A percentile compares a stretch with the other conserved stretches of the same genome.
These are phyloP conservation scores for Tetrahymena malaccensis DNA, from an alignment of 73 alveolate species.

Conservation along the genomic window DNA sequence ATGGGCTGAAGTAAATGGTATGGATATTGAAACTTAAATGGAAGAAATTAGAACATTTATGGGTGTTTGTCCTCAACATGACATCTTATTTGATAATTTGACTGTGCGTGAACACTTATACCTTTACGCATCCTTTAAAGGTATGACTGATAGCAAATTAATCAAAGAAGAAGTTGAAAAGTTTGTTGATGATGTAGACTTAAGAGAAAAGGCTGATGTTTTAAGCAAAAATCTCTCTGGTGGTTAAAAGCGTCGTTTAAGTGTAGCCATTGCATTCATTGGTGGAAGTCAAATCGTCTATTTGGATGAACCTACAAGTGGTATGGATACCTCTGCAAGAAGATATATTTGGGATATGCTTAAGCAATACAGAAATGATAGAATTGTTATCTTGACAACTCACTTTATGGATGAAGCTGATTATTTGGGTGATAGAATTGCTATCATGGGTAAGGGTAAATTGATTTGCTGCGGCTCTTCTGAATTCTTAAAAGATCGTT, in stretches of 20 bases:
- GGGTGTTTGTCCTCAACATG: constrained; percentile 93
- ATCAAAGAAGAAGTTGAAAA: constrained; percentile 49
- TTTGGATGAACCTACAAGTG: constrained; percentile 87
- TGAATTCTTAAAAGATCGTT: constrained; percentile 52
- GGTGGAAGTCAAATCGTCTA: constrained; percentile 74
- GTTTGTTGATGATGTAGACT: constrained; percentile 57
- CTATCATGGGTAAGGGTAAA: constrained; percentile 62
- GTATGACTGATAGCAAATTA: constrained; percentile 23
- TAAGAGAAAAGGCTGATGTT: constrained; percentile 44
- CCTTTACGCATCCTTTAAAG: constrained; percentile 79
- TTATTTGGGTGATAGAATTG: constrained; percentile 63
- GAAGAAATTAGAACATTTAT: constrained; percentile 60
- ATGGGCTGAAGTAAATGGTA: constrained; percentile 58
- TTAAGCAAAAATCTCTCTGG: constrained; percentile 66
- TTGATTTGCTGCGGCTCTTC: constrained; percentile 52
- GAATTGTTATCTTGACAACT: constrained; percentile 63
- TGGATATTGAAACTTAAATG: constrained; percentile 20
- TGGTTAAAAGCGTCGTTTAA: constrained; percentile 78
- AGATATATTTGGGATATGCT: constrained; percentile 85
- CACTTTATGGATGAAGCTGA: constrained; percentile 80
- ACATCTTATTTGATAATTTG: constrained; percentile 73
- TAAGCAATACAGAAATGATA: constrained; percentile 43
- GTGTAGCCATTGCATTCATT: constrained; percentile 75
- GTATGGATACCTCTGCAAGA: constrained; percentile 88
- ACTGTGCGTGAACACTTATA: constrained; percentile 80